phyloP scores from a whole-genome alignment of 768 basidiomycete genomes.

The Termitomyces eurrhizus region DNA sequence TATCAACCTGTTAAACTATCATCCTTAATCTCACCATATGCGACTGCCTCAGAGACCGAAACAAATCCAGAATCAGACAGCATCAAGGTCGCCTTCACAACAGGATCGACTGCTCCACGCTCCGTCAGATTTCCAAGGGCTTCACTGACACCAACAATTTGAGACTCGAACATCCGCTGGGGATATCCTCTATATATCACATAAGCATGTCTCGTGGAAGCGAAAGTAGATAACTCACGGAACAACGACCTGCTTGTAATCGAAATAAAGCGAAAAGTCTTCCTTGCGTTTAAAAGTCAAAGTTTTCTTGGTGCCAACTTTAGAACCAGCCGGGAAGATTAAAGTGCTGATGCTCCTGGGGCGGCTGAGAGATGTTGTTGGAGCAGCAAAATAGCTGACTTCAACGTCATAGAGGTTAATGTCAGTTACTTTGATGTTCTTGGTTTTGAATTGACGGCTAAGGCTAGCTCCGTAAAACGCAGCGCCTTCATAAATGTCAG shows the following conservation, averaged over 20 bases:
- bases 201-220: conserved; percentile 5
- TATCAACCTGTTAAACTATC: conserved; percentile 67
- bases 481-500: conserved; percentile 44
- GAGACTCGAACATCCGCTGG: conserved; percentile 67
- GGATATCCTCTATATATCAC: conserved; percentile 55
- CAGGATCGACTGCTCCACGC: conserved; percentile 73
- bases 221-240: conserved; percentile 41
- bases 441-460: conserved; percentile 91
- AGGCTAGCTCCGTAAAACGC: conserved; percentile 89
- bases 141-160: conserved; percentile 67
- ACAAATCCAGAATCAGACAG: conserved; percentile 88
- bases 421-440: conserved; percentile 85
- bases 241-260: conserved; percentile 64
- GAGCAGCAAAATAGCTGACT: conserved; percentile 68
- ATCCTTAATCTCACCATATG: conserved; percentile 78
- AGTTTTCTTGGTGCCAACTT: conserved; percentile 79
- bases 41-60: conserved; percentile 73
- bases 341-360: conserved; percentile 70
- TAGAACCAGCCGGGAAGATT: conserved; percentile 77
- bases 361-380: conserved; percentile 41
- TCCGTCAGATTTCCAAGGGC: conserved; percentile 84
- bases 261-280: conserved; percentile 75
- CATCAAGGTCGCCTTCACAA: conserved; percentile 80
- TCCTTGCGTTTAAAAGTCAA: conserved; percentile 82
- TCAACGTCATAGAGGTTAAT: conserved; percentile 71